Conservation (phyloP, 164 flowering plant species). For the Piper betle region DNA sequence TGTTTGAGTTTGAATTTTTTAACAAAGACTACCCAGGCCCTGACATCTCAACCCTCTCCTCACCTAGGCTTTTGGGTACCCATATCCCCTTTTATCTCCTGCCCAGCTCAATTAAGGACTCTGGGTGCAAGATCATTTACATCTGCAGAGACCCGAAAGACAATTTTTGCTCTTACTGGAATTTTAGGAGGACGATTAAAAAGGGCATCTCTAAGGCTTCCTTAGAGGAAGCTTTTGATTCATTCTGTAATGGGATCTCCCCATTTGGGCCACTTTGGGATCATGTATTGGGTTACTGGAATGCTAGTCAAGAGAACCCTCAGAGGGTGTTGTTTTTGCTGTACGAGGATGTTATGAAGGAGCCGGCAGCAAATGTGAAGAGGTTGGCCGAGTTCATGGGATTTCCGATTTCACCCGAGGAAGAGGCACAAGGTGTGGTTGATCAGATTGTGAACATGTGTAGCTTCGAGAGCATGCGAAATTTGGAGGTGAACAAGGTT, state of each 20-base stretch:
- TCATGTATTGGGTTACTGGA: conserved; percentile 15
- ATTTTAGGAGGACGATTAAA: conserved; percentile 5
- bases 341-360: conserved; percentile 10
- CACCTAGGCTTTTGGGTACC: too few relatives aligned
- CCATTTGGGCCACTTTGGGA: conserved; percentile 17
- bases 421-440: too few relatives aligned
- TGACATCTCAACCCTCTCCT: too few relatives aligned
- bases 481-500: conserved; percentile 16
- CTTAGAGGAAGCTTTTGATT: conserved; percentile 8
- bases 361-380: conserved; percentile 1
- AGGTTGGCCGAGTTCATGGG: conserved; percentile 17
- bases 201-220: not conserved
- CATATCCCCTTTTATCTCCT: not conserved
- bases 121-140: conserved; percentile 9
- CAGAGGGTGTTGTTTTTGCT: conserved; percentile 4
- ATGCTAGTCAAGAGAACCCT: conserved; percentile 12
- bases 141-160: conserved; percentile 10
- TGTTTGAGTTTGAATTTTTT: too few relatives aligned
- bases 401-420: conserved; percentile 9
- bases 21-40: too few relatives aligned
- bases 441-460: conserved; percentile 10
- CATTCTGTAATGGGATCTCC: conserved; percentile 10
- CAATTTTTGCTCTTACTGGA: too few relatives aligned
- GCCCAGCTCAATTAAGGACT: conserved; percentile 3
- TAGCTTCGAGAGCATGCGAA: conserved; percentile 21